These are phyloP conservation scores for Ambrosia artemisiifolia DNA, from an alignment of 129 eudicot species.

Conservation along the genomic window DNA sequence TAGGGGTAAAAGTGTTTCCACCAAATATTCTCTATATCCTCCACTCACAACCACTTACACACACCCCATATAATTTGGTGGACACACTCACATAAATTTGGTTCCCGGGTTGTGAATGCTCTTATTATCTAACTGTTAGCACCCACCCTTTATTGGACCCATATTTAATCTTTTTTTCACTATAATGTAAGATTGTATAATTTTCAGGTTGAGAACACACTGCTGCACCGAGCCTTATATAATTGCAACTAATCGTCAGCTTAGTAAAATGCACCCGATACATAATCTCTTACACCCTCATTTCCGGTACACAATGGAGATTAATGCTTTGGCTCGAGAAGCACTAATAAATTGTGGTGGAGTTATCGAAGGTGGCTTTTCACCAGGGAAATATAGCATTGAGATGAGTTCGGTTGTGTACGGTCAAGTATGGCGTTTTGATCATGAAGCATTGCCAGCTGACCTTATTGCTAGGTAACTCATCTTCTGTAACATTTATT, in stretches of 20 bases:
- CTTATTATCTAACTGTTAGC: too few species aligned
- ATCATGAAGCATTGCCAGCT: constrained; percentile 27
- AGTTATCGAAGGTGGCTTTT: constrained; percentile 44
- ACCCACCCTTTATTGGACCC: not conserved
- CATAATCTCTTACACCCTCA: constrained; percentile 58
- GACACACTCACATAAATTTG: too few species aligned
- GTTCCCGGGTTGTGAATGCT: too few species aligned
- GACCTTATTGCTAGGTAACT: constrained; percentile 27
- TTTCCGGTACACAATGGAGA: constrained; percentile 77
- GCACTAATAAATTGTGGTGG: constrained; percentile 56
- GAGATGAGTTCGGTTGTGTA: constrained; percentile 59
- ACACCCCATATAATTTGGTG: too few species aligned
- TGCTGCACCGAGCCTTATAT: constrained; percentile 67
- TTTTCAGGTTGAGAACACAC: constrained; percentile 75
- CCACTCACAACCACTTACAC: too few species aligned
- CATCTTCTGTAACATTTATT: too few species aligned
- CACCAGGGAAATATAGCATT: constrained; percentile 52
- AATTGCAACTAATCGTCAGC: constrained; percentile 71
- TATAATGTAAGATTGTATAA: not conserved
- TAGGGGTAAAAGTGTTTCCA: too few species aligned
- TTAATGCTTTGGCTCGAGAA: constrained; percentile 63
- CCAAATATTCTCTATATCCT: too few species aligned
- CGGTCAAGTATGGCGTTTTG: constrained; percentile 66
- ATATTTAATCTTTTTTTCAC: too few species aligned
- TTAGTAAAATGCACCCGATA: constrained; percentile 76